These are phyloP conservation scores for Serendipita vermifera DNA, from an alignment of 768 basidiomycete species.

Conservation along the genomic window DNA sequence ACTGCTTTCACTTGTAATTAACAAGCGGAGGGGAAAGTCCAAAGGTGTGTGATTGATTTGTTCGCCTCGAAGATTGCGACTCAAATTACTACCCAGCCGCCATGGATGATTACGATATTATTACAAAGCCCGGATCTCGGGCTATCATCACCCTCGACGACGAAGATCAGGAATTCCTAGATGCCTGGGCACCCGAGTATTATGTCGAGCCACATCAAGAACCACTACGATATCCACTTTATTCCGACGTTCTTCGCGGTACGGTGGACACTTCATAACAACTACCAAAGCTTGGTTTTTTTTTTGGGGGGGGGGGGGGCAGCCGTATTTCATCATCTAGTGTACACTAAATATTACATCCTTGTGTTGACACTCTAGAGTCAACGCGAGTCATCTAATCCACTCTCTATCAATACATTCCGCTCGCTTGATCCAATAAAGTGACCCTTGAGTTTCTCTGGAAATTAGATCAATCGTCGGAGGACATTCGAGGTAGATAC, in stretches of 20 bases:
- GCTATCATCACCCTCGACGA: slow-evolving; percentile 6
- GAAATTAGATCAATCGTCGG: no score
- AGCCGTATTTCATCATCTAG: no score
- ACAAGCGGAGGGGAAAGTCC: neutral
- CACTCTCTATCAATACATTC: no score
- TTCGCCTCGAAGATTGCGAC: neutral
- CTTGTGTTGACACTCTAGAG: no score
- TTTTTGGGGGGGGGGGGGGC: no score
- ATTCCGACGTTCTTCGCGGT: slow-evolving; percentile 1
- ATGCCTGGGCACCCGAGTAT: neutral
- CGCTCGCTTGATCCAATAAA: no score
- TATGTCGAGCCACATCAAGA: neutral
- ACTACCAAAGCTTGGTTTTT: no score
- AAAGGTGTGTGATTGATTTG: neutral
- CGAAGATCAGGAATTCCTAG: slow-evolving; percentile 3
- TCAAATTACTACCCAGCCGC: neutral
- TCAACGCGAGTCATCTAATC: no score
- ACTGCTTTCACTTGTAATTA: neutral
- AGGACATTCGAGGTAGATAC: no score
- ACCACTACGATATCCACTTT: neutral
- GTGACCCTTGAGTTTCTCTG: no score
- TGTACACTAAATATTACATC: no score
- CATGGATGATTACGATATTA: slow-evolving; percentile 10
- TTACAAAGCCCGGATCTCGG: neutral
- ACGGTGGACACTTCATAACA: no score